phyloP scores from a whole-genome alignment of 495 filamentous ascomycete species.

The Cercophora sp. region DNA sequence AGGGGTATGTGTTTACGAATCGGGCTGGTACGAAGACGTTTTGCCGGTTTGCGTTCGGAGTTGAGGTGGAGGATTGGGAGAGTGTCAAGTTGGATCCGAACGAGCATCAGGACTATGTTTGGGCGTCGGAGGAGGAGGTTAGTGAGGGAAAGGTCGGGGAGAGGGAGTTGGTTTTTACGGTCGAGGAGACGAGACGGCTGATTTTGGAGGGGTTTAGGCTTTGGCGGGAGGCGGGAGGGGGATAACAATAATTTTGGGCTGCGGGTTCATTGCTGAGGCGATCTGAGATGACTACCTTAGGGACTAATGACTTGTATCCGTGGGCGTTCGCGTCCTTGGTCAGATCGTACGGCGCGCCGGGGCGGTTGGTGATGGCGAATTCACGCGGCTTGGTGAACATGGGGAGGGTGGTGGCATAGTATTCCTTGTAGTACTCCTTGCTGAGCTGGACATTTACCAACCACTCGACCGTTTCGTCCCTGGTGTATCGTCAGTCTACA shows the following conservation, averaged over 20 bases:
- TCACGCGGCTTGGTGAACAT: not conserved
- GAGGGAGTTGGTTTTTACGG: conserved; percentile 27
- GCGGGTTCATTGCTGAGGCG: too few relatives aligned
- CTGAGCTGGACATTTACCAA: conserved; percentile 1
- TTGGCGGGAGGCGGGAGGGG: conserved; percentile 20
- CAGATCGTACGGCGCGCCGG: not conserved
- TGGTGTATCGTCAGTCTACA: not conserved
- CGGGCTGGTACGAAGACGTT: conserved; percentile 13
- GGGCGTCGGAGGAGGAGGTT: conserved; percentile 26
- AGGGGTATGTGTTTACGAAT: conserved; percentile 16
- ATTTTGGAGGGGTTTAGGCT: conserved; percentile 27
- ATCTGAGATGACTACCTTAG: too few relatives aligned
- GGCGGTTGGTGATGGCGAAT: not conserved
- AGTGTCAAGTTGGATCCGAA: conserved; percentile 18
- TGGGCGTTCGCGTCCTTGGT: too few relatives aligned
- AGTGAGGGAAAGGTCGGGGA: conserved; percentile 21
- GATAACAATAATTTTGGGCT: too few relatives aligned
- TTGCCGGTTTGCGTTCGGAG: conserved; percentile 33
- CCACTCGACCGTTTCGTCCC: not conserved
- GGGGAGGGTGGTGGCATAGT: not conserved
- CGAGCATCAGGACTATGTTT: conserved; percentile 25
- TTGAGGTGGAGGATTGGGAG: conserved; percentile 13
- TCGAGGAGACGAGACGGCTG: conserved; percentile 10
- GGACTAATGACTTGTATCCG: too few relatives aligned
- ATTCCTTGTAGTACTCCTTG: not conserved